These are phyloP conservation scores for Geoglossum glabrum DNA, from an alignment of 495 filamentous ascomycete genomes.

Conservation along the genomic window DNA sequence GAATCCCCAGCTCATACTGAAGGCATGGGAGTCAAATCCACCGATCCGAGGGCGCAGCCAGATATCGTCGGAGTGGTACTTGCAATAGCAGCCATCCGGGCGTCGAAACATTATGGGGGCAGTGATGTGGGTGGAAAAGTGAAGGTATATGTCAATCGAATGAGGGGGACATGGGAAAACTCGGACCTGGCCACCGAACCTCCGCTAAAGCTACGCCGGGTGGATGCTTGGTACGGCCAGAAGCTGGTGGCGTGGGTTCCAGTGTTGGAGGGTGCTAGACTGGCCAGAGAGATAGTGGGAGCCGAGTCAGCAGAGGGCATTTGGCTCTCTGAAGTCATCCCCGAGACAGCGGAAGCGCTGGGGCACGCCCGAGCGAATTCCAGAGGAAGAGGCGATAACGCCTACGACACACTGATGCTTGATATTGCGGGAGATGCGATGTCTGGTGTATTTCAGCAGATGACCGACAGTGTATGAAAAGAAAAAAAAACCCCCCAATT, in stretches of 20 bases:
- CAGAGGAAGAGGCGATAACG: background rate
- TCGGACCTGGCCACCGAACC: background rate
- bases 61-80: constrained; percentile 17
- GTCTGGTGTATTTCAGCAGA: no score
- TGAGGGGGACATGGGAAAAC: constrained; percentile 10
- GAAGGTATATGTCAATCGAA: constrained; percentile 15
- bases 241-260: background rate
- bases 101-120: constrained; percentile 12
- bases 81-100: constrained; percentile 17
- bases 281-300: background rate
- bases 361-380: background rate
- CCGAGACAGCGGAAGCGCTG: background rate
- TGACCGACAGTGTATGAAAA: no score
- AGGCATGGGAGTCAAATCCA: background rate
- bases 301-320: background rate
- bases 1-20: constrained; percentile 16
- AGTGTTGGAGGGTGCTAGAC: background rate
- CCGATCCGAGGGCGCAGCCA: constrained; percentile 15
- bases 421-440: no score
- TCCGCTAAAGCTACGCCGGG: background rate
- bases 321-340: background rate
- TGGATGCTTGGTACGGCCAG: background rate
- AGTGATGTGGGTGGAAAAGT: constrained; percentile 20
- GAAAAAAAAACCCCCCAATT: no score
- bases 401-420: background rate